Conservation (phyloP, 345 rosid genomes). For the Mallotus nudiflorus region DNA sequence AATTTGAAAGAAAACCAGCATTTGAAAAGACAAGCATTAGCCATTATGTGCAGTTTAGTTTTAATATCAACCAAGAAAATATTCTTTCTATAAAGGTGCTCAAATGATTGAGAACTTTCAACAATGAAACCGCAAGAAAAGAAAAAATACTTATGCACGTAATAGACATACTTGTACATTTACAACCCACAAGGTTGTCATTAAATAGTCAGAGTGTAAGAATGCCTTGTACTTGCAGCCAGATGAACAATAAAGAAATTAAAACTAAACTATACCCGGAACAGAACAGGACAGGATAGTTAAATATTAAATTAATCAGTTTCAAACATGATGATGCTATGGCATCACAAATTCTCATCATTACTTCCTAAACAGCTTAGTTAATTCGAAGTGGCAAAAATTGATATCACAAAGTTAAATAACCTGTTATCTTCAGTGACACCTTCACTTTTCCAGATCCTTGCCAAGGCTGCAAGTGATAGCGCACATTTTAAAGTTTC, state of each 20-base stretch:
- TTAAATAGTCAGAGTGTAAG: too few relatives aligned
- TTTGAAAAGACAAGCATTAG: not conserved
- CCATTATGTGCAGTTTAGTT: not conserved
- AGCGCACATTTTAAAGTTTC: slow-evolving; percentile 89
- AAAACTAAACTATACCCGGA: not conserved
- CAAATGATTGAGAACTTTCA: not conserved
- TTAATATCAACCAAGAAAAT: not conserved
- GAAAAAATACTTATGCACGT: too few relatives aligned
- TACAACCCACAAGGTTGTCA: not conserved
- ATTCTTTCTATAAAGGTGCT: not conserved
- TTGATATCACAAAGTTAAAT: not conserved
- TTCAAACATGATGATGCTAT: not conserved
- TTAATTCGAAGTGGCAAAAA: not conserved
- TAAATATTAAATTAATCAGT: not conserved
- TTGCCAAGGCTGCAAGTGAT: slow-evolving; percentile 83
- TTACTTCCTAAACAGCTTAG: not conserved
- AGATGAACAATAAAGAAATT: too few relatives aligned
- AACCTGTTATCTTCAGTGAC: slow-evolving; percentile 97
- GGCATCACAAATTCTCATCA: not conserved
- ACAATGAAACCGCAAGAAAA: not conserved
- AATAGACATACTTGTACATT: too few relatives aligned
- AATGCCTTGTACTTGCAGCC: too few relatives aligned
- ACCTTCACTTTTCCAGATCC: slow-evolving; percentile 78
- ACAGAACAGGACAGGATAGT: slow-evolving; percentile 1
- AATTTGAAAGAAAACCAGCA: not conserved